Conservation (phyloP, 768 basidiomycete species). For the Agaricus sinodeliciosus region DNA sequence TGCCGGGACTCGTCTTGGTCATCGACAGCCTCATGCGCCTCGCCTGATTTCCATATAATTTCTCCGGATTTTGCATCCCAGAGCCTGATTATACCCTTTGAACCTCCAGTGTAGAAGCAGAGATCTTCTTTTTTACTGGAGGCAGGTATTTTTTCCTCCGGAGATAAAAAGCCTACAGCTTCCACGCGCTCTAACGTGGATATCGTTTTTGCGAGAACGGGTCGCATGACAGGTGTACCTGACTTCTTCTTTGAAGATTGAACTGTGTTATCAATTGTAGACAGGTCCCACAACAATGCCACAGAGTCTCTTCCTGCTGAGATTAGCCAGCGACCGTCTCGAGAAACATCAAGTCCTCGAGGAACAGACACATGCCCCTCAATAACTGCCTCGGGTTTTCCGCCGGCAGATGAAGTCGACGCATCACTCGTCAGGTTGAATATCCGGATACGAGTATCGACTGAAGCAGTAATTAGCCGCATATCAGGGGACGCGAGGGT, state of each 20-base stretch:
- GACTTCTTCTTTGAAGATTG: constrained; percentile 30
- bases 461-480: constrained; percentile 85
- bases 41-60: constrained; percentile 53
- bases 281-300: constrained; percentile 87
- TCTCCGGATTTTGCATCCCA: constrained; percentile 75
- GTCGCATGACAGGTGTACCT: constrained; percentile 37
- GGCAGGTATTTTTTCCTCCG: constrained; percentile 42
- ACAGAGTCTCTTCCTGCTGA: constrained; percentile 93
- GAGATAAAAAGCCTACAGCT: constrained; percentile 65
- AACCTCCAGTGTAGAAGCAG: constrained; percentile 84
- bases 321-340: constrained; percentile 84
- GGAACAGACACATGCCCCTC: constrained; percentile 97
- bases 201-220: constrained; percentile 62
- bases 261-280: constrained; percentile 22
- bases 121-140: constrained; percentile 36
- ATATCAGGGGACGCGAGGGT: constrained; percentile 47
- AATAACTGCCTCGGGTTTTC: constrained; percentile 71
- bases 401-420: constrained; percentile 45
- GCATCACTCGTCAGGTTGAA: constrained; percentile 76
- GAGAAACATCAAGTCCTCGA: constrained; percentile 77
- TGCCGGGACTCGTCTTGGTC: constrained; percentile 78
- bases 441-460: constrained; percentile 87
- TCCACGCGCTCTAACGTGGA: constrained; percentile 84
- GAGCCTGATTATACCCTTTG: constrained; percentile 77
- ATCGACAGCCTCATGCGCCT: constrained; percentile 37